Evolutionary conservation across 2,329 filamentous ascomycete genomes (phyloP).

Genomic region (Cercospora sojina): DNA sequence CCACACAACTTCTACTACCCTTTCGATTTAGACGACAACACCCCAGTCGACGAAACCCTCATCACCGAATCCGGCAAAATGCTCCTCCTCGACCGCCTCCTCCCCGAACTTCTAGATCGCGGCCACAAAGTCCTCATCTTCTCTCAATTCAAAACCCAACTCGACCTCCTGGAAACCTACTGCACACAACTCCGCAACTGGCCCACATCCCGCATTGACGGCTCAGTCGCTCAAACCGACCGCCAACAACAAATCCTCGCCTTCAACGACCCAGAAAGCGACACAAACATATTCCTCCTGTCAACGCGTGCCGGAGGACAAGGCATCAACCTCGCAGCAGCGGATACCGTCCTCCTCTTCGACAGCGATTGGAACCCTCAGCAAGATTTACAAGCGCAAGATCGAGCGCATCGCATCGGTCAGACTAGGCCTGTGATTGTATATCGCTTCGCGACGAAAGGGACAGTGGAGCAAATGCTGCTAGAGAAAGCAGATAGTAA

Average conservation of each 20-base stretch:
- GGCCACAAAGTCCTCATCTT: slow-evolving; percentile 94
- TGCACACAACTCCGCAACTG: slow-evolving; percentile 73
- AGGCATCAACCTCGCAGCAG: slow-evolving; percentile 88
- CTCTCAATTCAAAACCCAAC: slow-evolving; percentile 91
- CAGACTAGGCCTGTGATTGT: slow-evolving; percentile 90
- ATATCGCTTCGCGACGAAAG: slow-evolving; percentile 88
- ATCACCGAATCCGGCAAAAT: slow-evolving; percentile 92
- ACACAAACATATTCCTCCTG: slow-evolving; percentile 72
- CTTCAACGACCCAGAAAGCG: slow-evolving; percentile 46
- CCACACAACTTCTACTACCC: slow-evolving; percentile 98
- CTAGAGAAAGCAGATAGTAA: slow-evolving; percentile 89
- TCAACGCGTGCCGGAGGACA: slow-evolving; percentile 91
- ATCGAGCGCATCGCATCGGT: slow-evolving; percentile 90
- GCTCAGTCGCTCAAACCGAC: slow-evolving; percentile 70
- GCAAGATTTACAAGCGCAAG: slow-evolving; percentile 93
- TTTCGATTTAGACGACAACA: slow-evolving; percentile 62
- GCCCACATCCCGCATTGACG: slow-evolving; percentile 87
- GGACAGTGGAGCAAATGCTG: slow-evolving; percentile 85
- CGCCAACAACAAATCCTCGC: slow-evolving; percentile 51
- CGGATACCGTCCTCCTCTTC: slow-evolving; percentile 90
- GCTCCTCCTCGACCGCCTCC: slow-evolving; percentile 83
- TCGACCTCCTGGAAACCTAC: slow-evolving; percentile 89
- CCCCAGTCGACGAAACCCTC: slow-evolving; percentile 71
- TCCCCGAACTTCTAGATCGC: slow-evolving; percentile 69
- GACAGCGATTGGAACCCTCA: slow-evolving; percentile 95